phyloP scores from a whole-genome alignment of 495 filamentous ascomycete genomes.

The Aspergillus bertholletiae region DNA sequence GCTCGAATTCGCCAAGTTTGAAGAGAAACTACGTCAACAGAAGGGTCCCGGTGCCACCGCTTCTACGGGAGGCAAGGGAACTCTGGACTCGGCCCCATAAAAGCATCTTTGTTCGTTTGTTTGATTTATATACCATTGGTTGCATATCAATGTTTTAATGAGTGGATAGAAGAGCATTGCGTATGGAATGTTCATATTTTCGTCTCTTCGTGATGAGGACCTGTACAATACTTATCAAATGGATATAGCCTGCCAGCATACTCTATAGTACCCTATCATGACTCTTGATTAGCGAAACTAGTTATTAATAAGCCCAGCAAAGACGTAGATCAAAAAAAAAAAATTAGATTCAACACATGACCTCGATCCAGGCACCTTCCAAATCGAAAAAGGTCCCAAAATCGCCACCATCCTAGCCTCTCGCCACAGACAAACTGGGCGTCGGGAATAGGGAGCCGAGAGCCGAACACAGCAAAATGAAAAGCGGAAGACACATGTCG shows the following conservation, averaged over 20 bases:
- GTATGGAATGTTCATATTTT: background rate
- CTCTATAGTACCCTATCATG: no score
- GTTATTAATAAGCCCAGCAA: no score
- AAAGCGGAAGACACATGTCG: background rate
- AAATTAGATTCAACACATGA: background rate
- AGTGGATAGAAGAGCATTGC: conserved; percentile 2
- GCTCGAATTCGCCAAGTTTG: conserved; percentile 90
- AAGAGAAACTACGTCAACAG: conserved; percentile 83
- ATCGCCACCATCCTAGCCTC: background rate
- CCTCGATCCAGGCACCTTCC: no score
- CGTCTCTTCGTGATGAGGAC: background rate
- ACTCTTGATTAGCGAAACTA: no score
- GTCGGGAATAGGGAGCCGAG: background rate
- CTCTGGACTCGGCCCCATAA: conserved; percentile 57
- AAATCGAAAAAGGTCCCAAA: background rate
- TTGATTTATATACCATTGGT: conserved; percentile 1
- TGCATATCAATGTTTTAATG: background rate
- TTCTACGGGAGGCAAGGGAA: conserved; percentile 62
- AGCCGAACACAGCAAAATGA: no score
- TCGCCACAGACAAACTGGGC: background rate
- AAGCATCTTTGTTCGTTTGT: background rate
- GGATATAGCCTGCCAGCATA: no score
- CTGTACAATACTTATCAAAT: conserved; percentile 9
- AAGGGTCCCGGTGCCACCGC: conserved; percentile 57
- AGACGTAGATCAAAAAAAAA: no score